Evolutionary conservation across 2,329 filamentous ascomycete genomes (phyloP), one percentile per base, ranked within the genome.

Genomic region (Aspergillus terreus): DNA sequence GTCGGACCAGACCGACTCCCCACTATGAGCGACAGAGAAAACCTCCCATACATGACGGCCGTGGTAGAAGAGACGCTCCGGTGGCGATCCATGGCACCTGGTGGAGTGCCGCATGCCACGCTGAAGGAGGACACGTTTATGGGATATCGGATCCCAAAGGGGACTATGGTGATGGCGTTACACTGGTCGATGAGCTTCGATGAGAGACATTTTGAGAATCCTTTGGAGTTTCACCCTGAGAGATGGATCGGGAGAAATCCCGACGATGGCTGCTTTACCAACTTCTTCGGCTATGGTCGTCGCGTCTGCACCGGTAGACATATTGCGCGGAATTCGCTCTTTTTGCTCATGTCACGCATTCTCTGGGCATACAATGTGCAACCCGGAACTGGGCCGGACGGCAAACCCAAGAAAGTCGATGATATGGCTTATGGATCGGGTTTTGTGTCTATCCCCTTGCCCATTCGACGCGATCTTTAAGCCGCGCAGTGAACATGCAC

Each of bases 311-410:
- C 67, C 0, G 70, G 69, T 0, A 49, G 63, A 6, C 51, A 62
- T 51, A 61, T 73, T 36, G 69, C 67, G 2, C 54, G 50, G 1
- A 65, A 67, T 25, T 66, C 65, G 63, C 47, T 76, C 66, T 58
- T 82, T 59, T 78, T 83, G 53, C 81, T 80, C n/a, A 79, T 83
- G 51, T 76, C 78, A 0, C 68, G 80, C 30, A 79, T 83, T 75
- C 78, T 84, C 51, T 72, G 80, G 49, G 60, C 47, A 3, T 67
- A 58, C 45, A 48, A 63, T 40, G 55, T 65, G 17, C 41, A 38
- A 4, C 23, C 48, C n/a, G 52, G 41, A 2, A 21, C 46, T 12
- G 47, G 50, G 11, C 21, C 49, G 9, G 42, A 54, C 17, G 61
- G 59, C 4, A 71, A 72, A 32, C 46, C 41, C 4, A 51, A 51